Percentiles rank a stretch among this genome's conserved stretches.
These are phyloP conservation scores for Daphne laureola DNA, from an alignment of 441 rosid genomes.

Conservation along the genomic window DNA sequence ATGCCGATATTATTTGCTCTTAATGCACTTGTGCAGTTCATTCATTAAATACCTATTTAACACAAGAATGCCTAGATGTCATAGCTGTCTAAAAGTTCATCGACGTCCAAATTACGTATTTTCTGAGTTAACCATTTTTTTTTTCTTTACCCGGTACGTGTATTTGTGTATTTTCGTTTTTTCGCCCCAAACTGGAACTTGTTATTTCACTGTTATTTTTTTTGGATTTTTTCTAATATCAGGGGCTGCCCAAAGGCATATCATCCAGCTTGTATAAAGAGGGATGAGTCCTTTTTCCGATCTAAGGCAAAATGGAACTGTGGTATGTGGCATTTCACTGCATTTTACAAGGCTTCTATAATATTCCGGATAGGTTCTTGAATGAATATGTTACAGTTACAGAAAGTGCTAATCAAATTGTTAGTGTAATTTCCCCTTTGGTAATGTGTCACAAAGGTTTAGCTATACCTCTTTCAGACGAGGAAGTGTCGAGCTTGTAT, in stretches of 20 bases:
- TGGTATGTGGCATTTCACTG: constrained; percentile 40
- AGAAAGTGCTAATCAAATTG: background rate
- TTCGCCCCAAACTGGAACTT: background rate
- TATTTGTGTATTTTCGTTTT: background rate
- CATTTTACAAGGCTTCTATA: constrained; percentile 6
- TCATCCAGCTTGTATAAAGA: constrained; percentile 91
- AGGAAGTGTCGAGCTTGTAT: constrained; percentile 3
- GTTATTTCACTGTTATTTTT: constrained; percentile 15
- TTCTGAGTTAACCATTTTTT: background rate
- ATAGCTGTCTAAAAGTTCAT: too few relatives aligned
- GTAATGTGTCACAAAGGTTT: too few relatives aligned
- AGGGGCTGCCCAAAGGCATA: constrained; percentile 99
- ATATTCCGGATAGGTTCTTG: too few relatives aligned
- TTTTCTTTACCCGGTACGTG: constrained; percentile 12
- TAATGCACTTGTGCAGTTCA: too few relatives aligned
- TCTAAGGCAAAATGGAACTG: constrained; percentile 97
- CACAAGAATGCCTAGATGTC: too few relatives aligned
- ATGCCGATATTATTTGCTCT: too few relatives aligned
- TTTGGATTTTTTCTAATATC: constrained; percentile 14
- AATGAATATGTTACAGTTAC: too few relatives aligned
- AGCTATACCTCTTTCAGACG: too few relatives aligned
- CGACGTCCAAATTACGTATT: background rate
- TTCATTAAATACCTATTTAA: too few relatives aligned
- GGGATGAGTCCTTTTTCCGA: constrained; percentile 83
- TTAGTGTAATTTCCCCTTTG: too few relatives aligned